phyloP scores from a whole-genome alignment of 1,284 basidiomycete genomes.

The Puccinia triticina region DNA sequence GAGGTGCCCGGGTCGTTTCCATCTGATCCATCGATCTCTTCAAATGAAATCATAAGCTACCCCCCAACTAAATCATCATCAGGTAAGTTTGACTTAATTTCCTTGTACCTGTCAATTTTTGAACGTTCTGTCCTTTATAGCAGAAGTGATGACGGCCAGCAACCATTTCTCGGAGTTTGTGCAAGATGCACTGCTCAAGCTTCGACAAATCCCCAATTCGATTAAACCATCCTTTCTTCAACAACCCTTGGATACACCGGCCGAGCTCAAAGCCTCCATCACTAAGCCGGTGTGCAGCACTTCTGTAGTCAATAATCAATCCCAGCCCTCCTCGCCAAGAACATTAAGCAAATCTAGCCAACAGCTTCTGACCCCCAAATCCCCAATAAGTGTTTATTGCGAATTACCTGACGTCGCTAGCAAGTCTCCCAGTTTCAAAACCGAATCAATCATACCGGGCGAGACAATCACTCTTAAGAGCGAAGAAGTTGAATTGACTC shows the following conservation, averaged over 20 bases:
- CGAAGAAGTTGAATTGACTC: no score
- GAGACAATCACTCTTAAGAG: no score
- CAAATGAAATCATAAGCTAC: background rate
- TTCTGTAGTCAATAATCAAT: no score
- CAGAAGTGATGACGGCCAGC: background rate
- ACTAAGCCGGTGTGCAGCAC: no score
- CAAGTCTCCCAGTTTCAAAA: no score
- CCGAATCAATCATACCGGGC: no score
- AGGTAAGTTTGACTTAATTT: background rate
- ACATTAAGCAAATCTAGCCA: no score
- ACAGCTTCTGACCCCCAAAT: no score
- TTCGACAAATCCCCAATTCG: background rate
- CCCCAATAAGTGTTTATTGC: no score
- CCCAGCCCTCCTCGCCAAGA: no score
- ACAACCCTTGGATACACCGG: background rate
- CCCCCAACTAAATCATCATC: background rate
- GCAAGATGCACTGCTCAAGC: slow-evolving; percentile 1
- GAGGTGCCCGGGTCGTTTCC: background rate
- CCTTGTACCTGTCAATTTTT: background rate
- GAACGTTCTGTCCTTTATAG: background rate
- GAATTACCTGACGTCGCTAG: no score
- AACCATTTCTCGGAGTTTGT: background rate
- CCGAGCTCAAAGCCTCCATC: background rate
- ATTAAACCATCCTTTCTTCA: background rate
- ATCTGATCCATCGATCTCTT: background rate